phyloP scores from a whole-genome alignment of 2,329 filamentous ascomycete genomes.

The Chrysoporthe cubensis region DNA sequence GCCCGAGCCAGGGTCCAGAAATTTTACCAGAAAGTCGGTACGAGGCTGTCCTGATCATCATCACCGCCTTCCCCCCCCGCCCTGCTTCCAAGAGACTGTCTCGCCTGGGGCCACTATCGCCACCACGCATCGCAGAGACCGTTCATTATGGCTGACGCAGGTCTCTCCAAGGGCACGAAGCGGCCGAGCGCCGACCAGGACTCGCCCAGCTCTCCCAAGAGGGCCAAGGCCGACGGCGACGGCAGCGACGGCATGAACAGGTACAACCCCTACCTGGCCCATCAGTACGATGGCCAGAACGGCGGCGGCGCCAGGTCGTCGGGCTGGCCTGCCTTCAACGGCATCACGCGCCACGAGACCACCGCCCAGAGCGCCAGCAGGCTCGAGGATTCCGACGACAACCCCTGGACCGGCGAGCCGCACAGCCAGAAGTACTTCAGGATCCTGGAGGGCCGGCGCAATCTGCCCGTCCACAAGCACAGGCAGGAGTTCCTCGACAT shows the following conservation, averaged over 20 bases:
- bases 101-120: not conserved
- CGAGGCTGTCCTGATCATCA: not conserved
- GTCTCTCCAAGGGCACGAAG: slow-evolving; percentile 43
- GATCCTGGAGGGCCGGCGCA: slow-evolving; percentile 81
- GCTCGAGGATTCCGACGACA: slow-evolving; percentile 79
- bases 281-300: slow-evolving; percentile 67
- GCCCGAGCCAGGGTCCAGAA: slow-evolving; percentile 15
- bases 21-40: slow-evolving; percentile 18
- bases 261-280: slow-evolving; percentile 87
- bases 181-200: slow-evolving; percentile 50
- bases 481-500: slow-evolving; percentile 91
- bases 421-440: slow-evolving; percentile 86
- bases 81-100: not conserved
- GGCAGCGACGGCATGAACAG: slow-evolving; percentile 22
- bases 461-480: slow-evolving; percentile 90
- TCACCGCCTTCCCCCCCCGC: not conserved
- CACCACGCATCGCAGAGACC: not conserved
- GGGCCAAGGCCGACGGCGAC: slow-evolving; percentile 34
- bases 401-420: slow-evolving; percentile 80
- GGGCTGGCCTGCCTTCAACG: slow-evolving; percentile 56
- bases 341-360: slow-evolving; percentile 77
- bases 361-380: slow-evolving; percentile 74
- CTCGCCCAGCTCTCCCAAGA: slow-evolving; percentile 39
- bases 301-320: slow-evolving; percentile 32
- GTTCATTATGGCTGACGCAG: slow-evolving; percentile 44